phyloP scores from a whole-genome alignment of 129 eudicot genomes.

The Pulicaria dysenterica region DNA sequence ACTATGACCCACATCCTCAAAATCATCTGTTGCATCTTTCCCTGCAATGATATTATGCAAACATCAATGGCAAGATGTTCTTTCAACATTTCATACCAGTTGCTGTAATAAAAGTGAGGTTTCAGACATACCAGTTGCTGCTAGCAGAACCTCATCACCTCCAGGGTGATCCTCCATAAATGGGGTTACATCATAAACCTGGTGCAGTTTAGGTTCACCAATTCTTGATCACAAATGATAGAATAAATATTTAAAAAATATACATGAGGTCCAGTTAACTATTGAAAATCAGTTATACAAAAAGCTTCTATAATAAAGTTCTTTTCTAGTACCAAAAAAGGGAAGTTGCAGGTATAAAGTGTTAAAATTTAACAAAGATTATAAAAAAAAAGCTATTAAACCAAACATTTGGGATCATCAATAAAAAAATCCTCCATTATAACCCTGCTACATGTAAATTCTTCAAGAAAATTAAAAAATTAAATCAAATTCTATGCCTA shows the following conservation, averaged over 20 bases:
- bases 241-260: neutral
- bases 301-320: no score
- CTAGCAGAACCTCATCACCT: conserved; percentile 88
- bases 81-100: neutral
- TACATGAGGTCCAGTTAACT: no score
- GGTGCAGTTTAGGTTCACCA: conserved; percentile 10
- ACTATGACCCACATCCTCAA: conserved; percentile 92
- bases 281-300: no score
- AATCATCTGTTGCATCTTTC: conserved; percentile 92
- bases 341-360: no score
- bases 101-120: neutral
- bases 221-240: neutral
- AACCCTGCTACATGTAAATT: neutral
- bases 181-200: conserved; percentile 93
- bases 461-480: neutral
- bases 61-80: neutral
- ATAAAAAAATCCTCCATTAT: neutral
- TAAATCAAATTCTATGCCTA: neutral
- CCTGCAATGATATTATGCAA: conserved; percentile 45
- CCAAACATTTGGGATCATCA: neutral
- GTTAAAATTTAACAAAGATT: no score
- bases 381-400: no score
- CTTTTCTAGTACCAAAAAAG: no score
- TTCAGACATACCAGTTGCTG: conserved; percentile 73
- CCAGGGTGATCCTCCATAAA: conserved; percentile 99